Evolutionary conservation across 805 yeast species (phyloP).

Genomic region (Starmerella tilneyi): DNA sequence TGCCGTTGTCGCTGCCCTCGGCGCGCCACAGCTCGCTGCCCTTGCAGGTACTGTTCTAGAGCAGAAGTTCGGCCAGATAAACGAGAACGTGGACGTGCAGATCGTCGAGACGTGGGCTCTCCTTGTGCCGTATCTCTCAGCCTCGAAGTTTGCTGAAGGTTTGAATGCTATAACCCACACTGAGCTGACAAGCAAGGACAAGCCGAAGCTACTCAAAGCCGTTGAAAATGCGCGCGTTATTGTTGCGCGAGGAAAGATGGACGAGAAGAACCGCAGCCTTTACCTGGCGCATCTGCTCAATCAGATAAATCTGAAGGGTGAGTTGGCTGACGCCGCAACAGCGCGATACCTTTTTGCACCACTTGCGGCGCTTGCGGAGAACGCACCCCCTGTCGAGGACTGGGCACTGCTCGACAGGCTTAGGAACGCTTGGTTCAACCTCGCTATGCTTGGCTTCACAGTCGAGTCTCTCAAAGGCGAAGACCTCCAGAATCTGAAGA

Average conservation of each 20-base stretch:
- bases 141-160: conserved; percentile 19
- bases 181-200: conserved; percentile 16
- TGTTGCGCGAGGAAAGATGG: conserved; percentile 26
- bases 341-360: conserved; percentile 46
- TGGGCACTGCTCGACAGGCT: conserved; percentile 49
- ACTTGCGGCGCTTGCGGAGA: conserved; percentile 45
- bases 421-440: conserved; percentile 87
- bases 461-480: conserved; percentile 39
- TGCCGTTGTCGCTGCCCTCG: conserved; percentile 19
- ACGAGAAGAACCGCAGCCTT: neutral
- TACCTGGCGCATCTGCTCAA: conserved; percentile 59
- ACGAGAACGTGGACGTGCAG: conserved; percentile 24
- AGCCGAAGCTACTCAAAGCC: conserved; percentile 25
- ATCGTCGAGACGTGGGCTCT: conserved; percentile 31
- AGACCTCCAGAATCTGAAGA: conserved; percentile 42
- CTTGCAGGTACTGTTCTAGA: conserved; percentile 71
- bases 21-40: conserved; percentile 60
- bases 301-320: conserved; percentile 66
- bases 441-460: conserved; percentile 85
- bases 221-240: conserved; percentile 43
- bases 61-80: conserved; percentile 27
- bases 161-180: conserved; percentile 18
- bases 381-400: conserved; percentile 30
- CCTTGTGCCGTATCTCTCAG: conserved; percentile 21
- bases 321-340: conserved; percentile 44